Evolutionary conservation across 495 filamentous ascomycete genomes (phyloP).

Genomic region (Jackrogersella multiformis): DNA sequence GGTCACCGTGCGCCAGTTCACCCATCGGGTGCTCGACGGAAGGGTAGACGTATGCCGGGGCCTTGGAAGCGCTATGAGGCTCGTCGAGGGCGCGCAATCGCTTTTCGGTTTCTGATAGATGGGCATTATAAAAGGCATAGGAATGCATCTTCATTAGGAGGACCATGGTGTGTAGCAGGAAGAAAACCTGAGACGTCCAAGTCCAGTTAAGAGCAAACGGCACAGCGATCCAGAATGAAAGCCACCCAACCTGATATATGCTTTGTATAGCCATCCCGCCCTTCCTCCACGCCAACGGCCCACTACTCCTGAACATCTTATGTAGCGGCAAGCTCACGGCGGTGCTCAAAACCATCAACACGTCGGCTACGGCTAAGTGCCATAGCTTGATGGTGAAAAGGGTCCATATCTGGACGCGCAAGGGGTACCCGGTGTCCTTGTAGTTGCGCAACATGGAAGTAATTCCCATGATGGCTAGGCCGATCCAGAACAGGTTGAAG

Average conservation of each 20-base stretch:
- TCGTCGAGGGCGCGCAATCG: conserved; percentile 82
- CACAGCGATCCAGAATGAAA: conserved; percentile 84
- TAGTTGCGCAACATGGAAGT: conserved; percentile 90
- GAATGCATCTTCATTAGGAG: conserved; percentile 99
- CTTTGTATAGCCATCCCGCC: conserved; percentile 85
- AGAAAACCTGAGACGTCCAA: conserved; percentile 92
- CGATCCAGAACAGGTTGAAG: conserved; percentile 98
- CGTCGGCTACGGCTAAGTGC: conserved; percentile 84
- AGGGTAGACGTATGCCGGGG: conserved; percentile 79
- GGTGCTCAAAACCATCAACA: conserved; percentile 82
- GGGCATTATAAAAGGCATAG: conserved; percentile 97
- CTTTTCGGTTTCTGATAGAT: conserved; percentile 85
- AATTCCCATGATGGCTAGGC: conserved; percentile 93
- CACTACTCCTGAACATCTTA: conserved; percentile 63
- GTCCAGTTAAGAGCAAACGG: conserved; percentile 92
- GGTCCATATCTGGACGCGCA: conserved; percentile 85
- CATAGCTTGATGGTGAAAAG: conserved; percentile 87
- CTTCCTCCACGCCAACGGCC: conserved; percentile 74
- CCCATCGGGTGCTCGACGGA: conserved; percentile 65
- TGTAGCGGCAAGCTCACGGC: conserved; percentile 79
- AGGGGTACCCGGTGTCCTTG: conserved; percentile 89
- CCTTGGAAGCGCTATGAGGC: conserved; percentile 72
- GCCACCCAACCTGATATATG: conserved; percentile 80
- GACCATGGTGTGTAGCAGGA: conserved; percentile 88
- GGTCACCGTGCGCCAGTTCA: conserved; percentile 42